phyloP scores from a whole-genome alignment of 164 flowering plant genomes.

The Berberis vulgaris region DNA sequence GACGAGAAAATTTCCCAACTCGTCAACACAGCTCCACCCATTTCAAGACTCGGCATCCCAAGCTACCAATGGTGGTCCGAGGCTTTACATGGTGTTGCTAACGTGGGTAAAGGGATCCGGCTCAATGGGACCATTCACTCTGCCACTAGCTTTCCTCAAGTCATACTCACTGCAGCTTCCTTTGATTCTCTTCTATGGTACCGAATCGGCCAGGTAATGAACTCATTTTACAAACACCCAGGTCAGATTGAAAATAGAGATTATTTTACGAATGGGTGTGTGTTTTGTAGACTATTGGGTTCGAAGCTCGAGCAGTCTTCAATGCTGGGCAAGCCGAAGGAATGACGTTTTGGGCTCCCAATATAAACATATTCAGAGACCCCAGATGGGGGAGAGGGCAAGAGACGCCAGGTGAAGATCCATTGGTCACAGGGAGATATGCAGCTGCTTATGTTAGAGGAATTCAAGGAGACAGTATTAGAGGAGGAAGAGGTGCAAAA shows the following conservation, averaged over 20 bases:
- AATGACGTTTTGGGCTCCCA: slow-evolving; percentile 96
- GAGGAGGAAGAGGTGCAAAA: slow-evolving; percentile 50
- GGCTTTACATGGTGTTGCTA: slow-evolving; percentile 61
- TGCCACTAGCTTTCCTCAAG: slow-evolving; percentile 90
- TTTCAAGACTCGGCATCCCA: slow-evolving; percentile 78
- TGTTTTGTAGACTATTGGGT: slow-evolving; percentile 47
- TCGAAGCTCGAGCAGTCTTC: slow-evolving; percentile 77
- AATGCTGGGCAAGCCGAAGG: slow-evolving; percentile 87
- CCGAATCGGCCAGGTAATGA: slow-evolving; percentile 59
- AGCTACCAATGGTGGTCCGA: slow-evolving; percentile 91
- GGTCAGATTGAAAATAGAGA: neutral
- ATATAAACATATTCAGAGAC: slow-evolving; percentile 81
- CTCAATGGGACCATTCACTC: slow-evolving; percentile 40
- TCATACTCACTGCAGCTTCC: slow-evolving; percentile 74
- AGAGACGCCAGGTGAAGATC: slow-evolving; percentile 97
- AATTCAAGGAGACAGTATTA: slow-evolving; percentile 62
- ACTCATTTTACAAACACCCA: neutral
- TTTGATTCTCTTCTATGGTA: slow-evolving; percentile 68
- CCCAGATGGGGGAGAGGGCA: slow-evolving; percentile 99
- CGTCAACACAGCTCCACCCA: slow-evolving; percentile 51
- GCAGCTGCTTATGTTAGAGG: slow-evolving; percentile 78
- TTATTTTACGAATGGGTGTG: neutral
- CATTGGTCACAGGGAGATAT: slow-evolving; percentile 46
- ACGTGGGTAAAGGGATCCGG: slow-evolving; percentile 33
- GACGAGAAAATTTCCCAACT: slow-evolving; percentile 84